phyloP scores from a whole-genome alignment of 371 early-diverging fungal species.

The Saksenaea oblongispora region DNA sequence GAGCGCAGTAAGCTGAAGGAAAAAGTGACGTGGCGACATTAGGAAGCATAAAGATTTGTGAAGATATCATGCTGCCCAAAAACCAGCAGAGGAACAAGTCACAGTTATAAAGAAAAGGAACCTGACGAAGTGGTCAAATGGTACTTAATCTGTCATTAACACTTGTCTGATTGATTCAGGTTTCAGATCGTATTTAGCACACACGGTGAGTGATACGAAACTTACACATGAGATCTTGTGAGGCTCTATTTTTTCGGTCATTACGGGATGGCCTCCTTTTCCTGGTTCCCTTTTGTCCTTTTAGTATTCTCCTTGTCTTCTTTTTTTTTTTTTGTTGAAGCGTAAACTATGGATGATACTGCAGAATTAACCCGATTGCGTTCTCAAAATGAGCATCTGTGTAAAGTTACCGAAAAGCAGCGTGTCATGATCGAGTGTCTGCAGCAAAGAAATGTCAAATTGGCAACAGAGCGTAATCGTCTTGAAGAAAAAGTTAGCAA shows the following conservation, averaged over 20 bases:
- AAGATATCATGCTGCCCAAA: too few species aligned
- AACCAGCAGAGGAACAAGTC: too few species aligned
- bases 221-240: not conserved
- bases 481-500: slow-evolving; percentile 11
- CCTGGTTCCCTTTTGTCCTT: not conserved
- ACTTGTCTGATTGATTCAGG: too few species aligned
- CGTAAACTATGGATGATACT: not conserved
- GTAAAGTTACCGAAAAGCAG: slow-evolving; percentile 79
- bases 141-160: too few species aligned
- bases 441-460: slow-evolving; percentile 34
- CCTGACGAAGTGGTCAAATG: too few species aligned
- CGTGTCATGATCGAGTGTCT: slow-evolving; percentile 64
- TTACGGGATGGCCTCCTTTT: not conserved
- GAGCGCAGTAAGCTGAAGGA: too few species aligned
- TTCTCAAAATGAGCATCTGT: slow-evolving; percentile 71
- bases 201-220: not conserved
- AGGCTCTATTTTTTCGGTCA: not conserved
- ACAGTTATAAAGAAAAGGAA: too few species aligned
- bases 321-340: not conserved
- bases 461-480: slow-evolving; percentile 33
- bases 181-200: not conserved
- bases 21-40: too few species aligned
- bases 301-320: not conserved
- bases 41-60: too few species aligned
- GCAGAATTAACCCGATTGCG: not conserved